Evolutionary conservation across 208 protist species (phyloP), one percentile per base, ranked within the genome.

Genomic region (Trypanosomatidae sp.): DNA sequence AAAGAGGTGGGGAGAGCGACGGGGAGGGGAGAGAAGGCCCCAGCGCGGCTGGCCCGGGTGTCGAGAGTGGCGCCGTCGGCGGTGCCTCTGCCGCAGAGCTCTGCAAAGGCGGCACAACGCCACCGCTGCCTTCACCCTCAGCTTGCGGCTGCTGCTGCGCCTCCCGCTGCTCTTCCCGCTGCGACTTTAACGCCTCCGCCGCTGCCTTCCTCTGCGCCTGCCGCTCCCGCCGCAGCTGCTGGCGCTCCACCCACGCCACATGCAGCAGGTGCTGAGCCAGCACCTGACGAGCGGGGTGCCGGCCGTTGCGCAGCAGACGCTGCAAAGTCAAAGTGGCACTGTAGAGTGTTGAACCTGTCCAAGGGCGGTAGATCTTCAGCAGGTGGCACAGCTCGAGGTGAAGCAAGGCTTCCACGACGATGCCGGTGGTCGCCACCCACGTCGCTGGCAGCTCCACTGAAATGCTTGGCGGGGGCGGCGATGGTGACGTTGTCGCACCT

Each of bases 401-500:
- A 36, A 86, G 86, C 39, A 95, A 62, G 0, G 90, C 90, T 68
- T 95, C 90, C 19, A 83, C 71, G 8, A 92, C 87, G 15, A 84
- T 81, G 52, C 62, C 53, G n/a, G 80, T 56, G 50, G 85, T 71
- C 52, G 76, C 77, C 44, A 70, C 74, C 79, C 75, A 91, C 19
- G 68, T 78, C 28, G 15, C 30, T 12, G 73, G 78, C 46, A 87
- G 74, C 39, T 85, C 78, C 7, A 86, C 53, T 1, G 76, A 44
- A 39, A 84, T 69, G 43, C 36, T 62, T 19, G 58, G 46, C 66
- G 0, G 33, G 2, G 46, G 66, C 5, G 13, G 66, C 6, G 13
- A 33, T 44, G 49, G 33, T 10, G 6, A 15, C 19, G 7, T 28
- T 15, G 49, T 30, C 30, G 39, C 22, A n/a, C n/a, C n/a, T n/a